phyloP scores from a whole-genome alignment of 805 yeast genomes.

The Komagataella pseudopastoris region DNA sequence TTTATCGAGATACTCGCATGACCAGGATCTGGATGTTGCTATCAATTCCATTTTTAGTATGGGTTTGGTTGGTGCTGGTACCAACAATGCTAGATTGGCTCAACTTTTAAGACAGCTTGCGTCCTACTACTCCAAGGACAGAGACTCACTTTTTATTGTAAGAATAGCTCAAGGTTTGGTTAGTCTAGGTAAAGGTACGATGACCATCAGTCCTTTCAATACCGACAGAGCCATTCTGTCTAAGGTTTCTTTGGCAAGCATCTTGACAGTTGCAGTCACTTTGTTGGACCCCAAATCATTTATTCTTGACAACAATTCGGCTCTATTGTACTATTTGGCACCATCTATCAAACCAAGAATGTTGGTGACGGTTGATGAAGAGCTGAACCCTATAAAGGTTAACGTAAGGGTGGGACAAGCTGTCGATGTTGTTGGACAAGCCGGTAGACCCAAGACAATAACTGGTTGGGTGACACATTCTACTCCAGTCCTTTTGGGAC shows the following conservation, averaged over 20 bases:
- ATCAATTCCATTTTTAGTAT: slow-evolving; percentile 88
- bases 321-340: slow-evolving; percentile 71
- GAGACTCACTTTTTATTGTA: slow-evolving; percentile 84
- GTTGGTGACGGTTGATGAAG: slow-evolving; percentile 86
- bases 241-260: slow-evolving; percentile 80
- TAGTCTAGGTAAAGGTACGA: slow-evolving; percentile 93
- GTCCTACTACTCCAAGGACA: slow-evolving; percentile 79
- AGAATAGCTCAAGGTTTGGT: slow-evolving; percentile 91
- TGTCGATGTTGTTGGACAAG: slow-evolving; percentile 97
- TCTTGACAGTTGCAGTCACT: slow-evolving; percentile 73
- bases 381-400: slow-evolving; percentile 82
- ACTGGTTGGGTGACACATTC: slow-evolving; percentile 99
- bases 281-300: slow-evolving; percentile 77
- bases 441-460: slow-evolving; percentile 96
- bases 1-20: slow-evolving; percentile 91
- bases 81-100: slow-evolving; percentile 95
- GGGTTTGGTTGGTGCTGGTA: slow-evolving; percentile 99
- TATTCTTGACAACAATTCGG: slow-evolving; percentile 65
- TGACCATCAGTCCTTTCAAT: slow-evolving; percentile 79
- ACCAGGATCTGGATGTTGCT: slow-evolving; percentile 86
- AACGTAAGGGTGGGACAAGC: slow-evolving; percentile 98
- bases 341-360: slow-evolving; percentile 88
- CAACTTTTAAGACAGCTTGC: slow-evolving; percentile 93
- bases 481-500: slow-evolving; percentile 87
- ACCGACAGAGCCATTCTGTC: slow-evolving; percentile 79